These are phyloP conservation scores for Eutrema yunnanense DNA, from an alignment of 345 rosid species.

Conservation along the genomic window DNA sequence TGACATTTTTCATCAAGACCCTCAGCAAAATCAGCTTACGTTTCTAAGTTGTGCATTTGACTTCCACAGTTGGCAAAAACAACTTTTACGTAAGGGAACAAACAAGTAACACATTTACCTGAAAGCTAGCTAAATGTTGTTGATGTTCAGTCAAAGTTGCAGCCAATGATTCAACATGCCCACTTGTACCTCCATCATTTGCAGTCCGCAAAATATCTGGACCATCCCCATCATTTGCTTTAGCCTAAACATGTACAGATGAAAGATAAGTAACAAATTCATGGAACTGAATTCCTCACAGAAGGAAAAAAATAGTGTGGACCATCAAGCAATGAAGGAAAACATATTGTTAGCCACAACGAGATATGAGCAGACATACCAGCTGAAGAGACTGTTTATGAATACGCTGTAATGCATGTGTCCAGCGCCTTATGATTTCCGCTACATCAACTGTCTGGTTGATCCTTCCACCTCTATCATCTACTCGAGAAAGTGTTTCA, in stretches of 20 bases:
- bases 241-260: constrained; percentile 51
- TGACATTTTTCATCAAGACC: background rate
- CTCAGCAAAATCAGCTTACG: background rate
- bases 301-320: background rate
- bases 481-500: constrained; percentile 59
- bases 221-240: constrained; percentile 97
- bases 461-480: constrained; percentile 84
- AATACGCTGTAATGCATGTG: constrained; percentile 97
- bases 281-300: background rate
- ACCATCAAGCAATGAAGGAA: background rate
- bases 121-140: constrained; percentile 96
- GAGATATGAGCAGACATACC: constrained; percentile 46
- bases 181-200: constrained; percentile 70
- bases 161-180: constrained; percentile 90
- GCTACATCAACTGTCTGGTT: constrained; percentile 95
- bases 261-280: background rate
- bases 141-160: constrained; percentile 92
- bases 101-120: constrained; percentile 43
- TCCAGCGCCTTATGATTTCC: constrained; percentile 97
- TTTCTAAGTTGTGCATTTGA: background rate
- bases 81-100: background rate
- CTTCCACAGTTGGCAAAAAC: constrained; percentile 9
- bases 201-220: constrained; percentile 85
- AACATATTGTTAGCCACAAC: background rate
- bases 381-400: constrained; percentile 94